Evolutionary conservation across 2,329 filamentous ascomycete genomes (phyloP).

Genomic region (Ceratocystis albifundus): DNA sequence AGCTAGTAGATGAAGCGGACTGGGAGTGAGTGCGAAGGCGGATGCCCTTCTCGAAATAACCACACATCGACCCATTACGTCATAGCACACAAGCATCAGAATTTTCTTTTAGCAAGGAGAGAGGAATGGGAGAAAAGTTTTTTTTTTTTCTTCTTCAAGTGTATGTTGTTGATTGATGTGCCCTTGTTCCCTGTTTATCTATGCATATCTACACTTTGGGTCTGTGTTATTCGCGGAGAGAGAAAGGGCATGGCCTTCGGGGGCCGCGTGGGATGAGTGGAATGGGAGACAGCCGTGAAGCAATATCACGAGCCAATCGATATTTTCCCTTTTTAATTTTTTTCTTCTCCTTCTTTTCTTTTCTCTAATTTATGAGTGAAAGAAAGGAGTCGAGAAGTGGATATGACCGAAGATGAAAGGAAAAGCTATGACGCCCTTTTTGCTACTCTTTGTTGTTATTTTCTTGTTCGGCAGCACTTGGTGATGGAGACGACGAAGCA

Average conservation of each 20-base stretch:
- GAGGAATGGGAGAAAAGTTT: not conserved
- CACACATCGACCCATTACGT: not conserved
- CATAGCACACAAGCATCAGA: not conserved
- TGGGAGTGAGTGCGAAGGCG: too few species aligned
- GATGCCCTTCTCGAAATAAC: not conserved
- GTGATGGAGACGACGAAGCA: too few species aligned
- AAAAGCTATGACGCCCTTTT: not conserved
- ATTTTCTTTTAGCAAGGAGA: not conserved
- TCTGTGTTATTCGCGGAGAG: too few species aligned
- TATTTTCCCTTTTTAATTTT: too few species aligned
- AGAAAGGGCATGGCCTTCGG: too few species aligned
- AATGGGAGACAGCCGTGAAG: not conserved
- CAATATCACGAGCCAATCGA: not conserved
- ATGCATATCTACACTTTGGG: not conserved
- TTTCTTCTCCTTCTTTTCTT: not conserved
- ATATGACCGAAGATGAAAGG: not conserved
- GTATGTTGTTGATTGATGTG: not conserved
- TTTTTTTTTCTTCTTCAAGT: not conserved
- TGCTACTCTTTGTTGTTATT: not conserved
- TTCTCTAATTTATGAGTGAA: not conserved
- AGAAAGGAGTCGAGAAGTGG: not conserved
- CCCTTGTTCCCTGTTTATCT: conserved; percentile 1
- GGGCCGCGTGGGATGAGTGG: not conserved
- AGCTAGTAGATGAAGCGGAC: too few species aligned
- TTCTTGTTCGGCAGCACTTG: not conserved